Conservation (phyloP, 1,284 basidiomycete genomes). For the Neolentinus lepideus region DNA sequence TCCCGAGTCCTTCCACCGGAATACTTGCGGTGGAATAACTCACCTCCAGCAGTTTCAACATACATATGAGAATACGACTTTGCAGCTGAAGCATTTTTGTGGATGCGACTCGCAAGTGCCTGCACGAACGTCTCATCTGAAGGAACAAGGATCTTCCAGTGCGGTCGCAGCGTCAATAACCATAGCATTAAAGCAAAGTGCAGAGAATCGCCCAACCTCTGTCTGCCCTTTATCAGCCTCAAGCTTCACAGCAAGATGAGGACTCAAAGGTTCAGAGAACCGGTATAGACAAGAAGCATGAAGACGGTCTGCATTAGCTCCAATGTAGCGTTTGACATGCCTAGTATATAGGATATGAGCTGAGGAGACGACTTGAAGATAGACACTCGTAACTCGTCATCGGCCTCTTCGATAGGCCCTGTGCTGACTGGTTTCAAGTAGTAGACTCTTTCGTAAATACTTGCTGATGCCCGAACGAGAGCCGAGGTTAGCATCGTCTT, state of each 20-base stretch:
- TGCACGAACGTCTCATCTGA: slow-evolving; percentile 66
- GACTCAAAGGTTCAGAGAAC: slow-evolving; percentile 87
- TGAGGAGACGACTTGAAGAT: not conserved
- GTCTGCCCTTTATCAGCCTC: slow-evolving; percentile 28
- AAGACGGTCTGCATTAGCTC: slow-evolving; percentile 34
- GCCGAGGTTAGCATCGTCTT: slow-evolving; percentile 88
- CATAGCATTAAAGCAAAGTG: not conserved
- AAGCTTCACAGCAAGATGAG: slow-evolving; percentile 80
- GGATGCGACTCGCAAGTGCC: slow-evolving; percentile 59
- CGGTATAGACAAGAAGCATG: slow-evolving; percentile 73
- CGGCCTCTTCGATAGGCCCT: slow-evolving; percentile 72
- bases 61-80: slow-evolving; percentile 58
- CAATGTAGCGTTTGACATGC: slow-evolving; percentile 61
- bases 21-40: slow-evolving; percentile 18
- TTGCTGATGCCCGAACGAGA: slow-evolving; percentile 68
- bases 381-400: slow-evolving; percentile 58
- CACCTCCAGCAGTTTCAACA: slow-evolving; percentile 93
- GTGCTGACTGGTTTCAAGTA: slow-evolving; percentile 94
- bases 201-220: not conserved
- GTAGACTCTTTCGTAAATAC: slow-evolving; percentile 44
- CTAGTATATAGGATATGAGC: slow-evolving; percentile 29
- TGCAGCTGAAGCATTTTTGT: slow-evolving; percentile 33
- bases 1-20: not conserved
- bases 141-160: slow-evolving; percentile 29
- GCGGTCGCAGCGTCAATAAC: not conserved